A percentile compares a stretch with the other conserved stretches of the same genome.
These are phyloP conservation scores for Eucalyptus globulus DNA, from an alignment of 345 rosid species.

Conservation along the genomic window DNA sequence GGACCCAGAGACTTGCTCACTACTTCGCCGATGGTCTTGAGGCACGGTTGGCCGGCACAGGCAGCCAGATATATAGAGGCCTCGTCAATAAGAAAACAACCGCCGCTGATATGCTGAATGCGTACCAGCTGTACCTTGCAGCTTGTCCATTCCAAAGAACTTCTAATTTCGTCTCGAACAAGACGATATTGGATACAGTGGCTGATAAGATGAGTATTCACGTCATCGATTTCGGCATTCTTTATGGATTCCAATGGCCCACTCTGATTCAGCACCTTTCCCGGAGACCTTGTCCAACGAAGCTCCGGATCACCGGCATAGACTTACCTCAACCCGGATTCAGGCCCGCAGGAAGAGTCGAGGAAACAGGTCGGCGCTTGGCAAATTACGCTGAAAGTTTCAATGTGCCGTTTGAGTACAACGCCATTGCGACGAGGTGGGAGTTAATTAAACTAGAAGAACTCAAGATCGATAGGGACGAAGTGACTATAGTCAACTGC, in stretches of 20 bases:
- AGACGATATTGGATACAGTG: background rate
- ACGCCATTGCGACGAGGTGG: background rate
- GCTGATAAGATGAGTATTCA: background rate
- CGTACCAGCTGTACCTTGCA: background rate
- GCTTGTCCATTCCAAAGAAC: background rate
- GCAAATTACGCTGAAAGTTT: background rate
- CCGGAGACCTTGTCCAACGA: background rate
- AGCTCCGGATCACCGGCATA: background rate
- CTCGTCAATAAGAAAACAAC: background rate
- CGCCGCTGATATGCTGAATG: background rate
- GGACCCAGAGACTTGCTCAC: constrained; percentile 16
- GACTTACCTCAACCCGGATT: background rate
- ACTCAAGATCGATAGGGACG: background rate
- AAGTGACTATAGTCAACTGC: background rate
- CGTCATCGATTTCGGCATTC: background rate
- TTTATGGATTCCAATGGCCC: background rate
- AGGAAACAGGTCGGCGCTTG: background rate
- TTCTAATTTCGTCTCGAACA: background rate
- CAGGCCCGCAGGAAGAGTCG: background rate
- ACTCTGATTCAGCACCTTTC: background rate
- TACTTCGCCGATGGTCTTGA: constrained; percentile 13
- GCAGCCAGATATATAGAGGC: constrained; percentile 1
- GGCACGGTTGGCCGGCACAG: constrained; percentile 15
- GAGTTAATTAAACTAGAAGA: background rate
- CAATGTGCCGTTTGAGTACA: background rate